Evolutionary conservation across 176 grass and related monocot genomes (phyloP).

Genomic region (Aegilops sharonensis): DNA sequence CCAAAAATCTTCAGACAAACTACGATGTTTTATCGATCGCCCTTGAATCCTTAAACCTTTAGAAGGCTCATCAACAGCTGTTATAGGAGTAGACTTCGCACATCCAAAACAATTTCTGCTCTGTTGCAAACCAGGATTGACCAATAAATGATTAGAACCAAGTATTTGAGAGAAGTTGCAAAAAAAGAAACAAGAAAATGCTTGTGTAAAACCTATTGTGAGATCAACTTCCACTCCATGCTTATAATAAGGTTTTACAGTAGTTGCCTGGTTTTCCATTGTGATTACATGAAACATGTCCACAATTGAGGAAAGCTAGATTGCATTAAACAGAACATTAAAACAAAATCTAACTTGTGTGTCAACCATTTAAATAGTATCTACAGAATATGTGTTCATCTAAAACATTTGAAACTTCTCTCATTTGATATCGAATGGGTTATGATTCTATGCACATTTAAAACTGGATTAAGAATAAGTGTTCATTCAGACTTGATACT

Average conservation of each 20-base stretch:
- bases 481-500: not conserved
- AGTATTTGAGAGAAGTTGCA: not conserved
- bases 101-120: conserved; percentile 98
- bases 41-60: conserved; percentile 96
- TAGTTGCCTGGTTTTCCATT: not conserved
- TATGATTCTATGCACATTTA: not conserved
- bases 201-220: not conserved
- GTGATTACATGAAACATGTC: not conserved
- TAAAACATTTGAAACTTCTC: not conserved
- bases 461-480: not conserved
- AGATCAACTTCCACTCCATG: not conserved
- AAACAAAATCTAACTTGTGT: not conserved
- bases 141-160: conserved; percentile 56
- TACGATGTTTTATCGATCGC: conserved; percentile 49
- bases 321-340: not conserved
- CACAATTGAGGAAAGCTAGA: not conserved
- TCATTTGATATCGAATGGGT: not conserved
- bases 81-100: conserved; percentile 72
- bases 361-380: not conserved
- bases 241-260: not conserved
- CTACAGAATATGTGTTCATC: no score
- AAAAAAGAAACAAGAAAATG: not conserved
- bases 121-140: conserved; percentile 85
- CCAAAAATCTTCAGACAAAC: conserved; percentile 85
- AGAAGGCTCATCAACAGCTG: conserved; percentile 88